Evolutionary conservation across 352 stramenopile species (phyloP), one percentile per base, ranked within the genome.

Genomic region (Phytophthora sojae): DNA sequence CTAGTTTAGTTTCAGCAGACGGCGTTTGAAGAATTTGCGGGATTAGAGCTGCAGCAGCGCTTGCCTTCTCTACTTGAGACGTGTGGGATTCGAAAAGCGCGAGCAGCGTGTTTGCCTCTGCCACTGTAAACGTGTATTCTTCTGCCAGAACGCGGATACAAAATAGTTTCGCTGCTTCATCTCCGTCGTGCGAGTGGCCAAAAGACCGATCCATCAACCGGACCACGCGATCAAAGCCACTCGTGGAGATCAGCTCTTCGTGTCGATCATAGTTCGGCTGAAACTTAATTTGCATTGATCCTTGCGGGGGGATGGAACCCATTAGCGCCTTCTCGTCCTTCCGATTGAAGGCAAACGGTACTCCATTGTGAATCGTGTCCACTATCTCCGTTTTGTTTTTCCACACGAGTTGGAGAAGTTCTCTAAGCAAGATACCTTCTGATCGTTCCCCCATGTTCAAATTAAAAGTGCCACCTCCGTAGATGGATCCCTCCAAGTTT

Each of bases 11-110:
- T 61, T 68, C 23, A 11, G 47, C 15, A 23, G 54, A 71, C 23
- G 19, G 26, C 44, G 32, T 73, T 69, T 67, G 67, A 59, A 69
- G 61, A 26, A 94, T 94, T 60, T 91, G 86, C 3, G 84, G 86
- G 37, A 94, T 91, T 21, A 94, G 52, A 7, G 73, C 73, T 1
- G 83, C 86, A 11, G 84, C 86, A 11, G 86, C 84, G 0, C 64
- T 89, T 14, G 86, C 83, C 61, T 92, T 91, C 51, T 94, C 86
- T 1, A 92, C 78, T 52, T 92, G 86, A 9, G 84, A 87, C 0
- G 86, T 92, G 61, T 88, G 82, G 3, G 72, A 73, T 44, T 82
- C 70, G 39, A 94, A 94, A 21, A 92, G 70, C n/a, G 73, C 63
- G 15, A 94, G 64, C 47, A 94, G 54, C 1, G 60, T 63, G 47